Base-by-base conservation (phyloP, 140 eudicot genomes). In the Senecio squalidus region DNA sequence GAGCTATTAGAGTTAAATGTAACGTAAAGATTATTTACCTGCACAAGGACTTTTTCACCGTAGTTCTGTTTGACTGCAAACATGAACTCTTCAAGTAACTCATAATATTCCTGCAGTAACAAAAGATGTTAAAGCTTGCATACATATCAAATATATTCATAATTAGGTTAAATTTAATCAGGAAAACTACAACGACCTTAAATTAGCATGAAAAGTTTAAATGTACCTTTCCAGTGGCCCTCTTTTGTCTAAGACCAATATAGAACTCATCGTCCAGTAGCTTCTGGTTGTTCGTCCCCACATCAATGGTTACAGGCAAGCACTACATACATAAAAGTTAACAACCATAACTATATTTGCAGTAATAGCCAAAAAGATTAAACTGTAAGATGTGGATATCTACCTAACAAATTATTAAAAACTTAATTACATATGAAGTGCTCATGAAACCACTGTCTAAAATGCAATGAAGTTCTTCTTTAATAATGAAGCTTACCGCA, bases 21-120 rank as follows among this genome's bases (percentile, higher is more conserved):
- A 17, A 60, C 63, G 23, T 21, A 34, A 17, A 51, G 31, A 64
- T 69, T 21, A 38, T 62, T 43, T 66, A 88, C 94, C 96, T 88
- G 95, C 38, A 89, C 78, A 70, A 89, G 97, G 67, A 89, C 95
- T 75, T 89, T 89, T 71, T 89, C 97, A 41, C 97, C 95, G 59
- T 89, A 89, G 76, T 85, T 84, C 57, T 89, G 95, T 62, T 89
- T 89, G 29, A 89, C 95, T 24, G 97, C 95, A 56, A 80, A 69
- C 95, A 84, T 85, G 66, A 89, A 89, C 66, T 89, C 97, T 41
- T 85, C 73, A 31, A 89, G 76, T 47, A 89, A 71, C 67, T 89
- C 89, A 4, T 76, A 76, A 51, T 89, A 89, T 78, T 89, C 97
- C 95, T 89, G 73, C 27, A 58, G 27, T 63, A 41, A 28, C 38